Conservation (phyloP, 306 rosid genomes). For the Lotus japonicus region DNA sequence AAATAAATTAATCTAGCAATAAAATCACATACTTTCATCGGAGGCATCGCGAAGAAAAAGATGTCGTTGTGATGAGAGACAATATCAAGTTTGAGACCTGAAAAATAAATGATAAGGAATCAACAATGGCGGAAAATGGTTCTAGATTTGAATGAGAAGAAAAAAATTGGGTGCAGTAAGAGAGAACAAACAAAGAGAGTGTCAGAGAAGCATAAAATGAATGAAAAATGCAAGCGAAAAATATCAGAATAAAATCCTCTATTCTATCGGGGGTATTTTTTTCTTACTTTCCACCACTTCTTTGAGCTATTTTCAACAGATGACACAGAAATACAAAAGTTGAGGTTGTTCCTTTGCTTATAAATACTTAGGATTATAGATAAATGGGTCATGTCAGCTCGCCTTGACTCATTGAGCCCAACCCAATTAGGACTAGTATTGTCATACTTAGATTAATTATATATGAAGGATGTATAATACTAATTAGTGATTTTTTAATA, state of each 20-base stretch:
- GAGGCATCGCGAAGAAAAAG: slow-evolving; percentile 1
- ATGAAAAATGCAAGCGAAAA: not conserved
- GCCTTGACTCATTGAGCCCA: too few relatives aligned
- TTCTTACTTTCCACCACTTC: not conserved
- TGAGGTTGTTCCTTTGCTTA: not conserved
- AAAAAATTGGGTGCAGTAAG: not conserved
- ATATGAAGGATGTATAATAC: too few relatives aligned
- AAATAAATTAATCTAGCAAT: too few relatives aligned
- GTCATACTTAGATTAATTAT: too few relatives aligned
- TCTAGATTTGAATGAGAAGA: not conserved
- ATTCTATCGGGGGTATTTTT: not conserved
- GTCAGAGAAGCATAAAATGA: not conserved
- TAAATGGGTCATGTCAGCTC: too few relatives aligned
- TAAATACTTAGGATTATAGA: not conserved
- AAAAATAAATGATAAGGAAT: not conserved
- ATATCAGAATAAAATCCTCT: not conserved
- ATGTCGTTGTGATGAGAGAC: slow-evolving; percentile 3
- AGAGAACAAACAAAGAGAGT: not conserved
- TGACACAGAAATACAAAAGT: not conserved
- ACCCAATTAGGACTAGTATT: too few relatives aligned
- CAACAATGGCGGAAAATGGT: not conserved
- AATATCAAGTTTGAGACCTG: not conserved
- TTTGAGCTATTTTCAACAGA: not conserved
- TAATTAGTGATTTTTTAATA: too few relatives aligned
- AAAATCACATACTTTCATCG: not conserved